Evolutionary conservation across 495 filamentous ascomycete species (phyloP).

Genomic region (Daldinia concentrica): DNA sequence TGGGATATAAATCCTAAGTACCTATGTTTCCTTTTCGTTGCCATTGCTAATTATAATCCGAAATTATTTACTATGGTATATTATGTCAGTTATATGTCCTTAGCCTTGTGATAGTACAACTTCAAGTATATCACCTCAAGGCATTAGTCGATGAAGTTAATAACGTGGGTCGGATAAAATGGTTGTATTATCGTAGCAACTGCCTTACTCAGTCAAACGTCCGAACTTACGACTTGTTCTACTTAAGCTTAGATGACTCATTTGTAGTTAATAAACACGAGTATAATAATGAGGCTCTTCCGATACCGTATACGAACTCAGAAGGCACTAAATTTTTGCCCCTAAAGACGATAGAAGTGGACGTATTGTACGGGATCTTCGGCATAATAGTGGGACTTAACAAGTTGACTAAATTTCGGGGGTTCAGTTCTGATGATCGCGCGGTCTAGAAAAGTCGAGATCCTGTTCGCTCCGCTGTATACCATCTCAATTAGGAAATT

Average conservation of each 20-base stretch:
- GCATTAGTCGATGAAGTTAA: neutral
- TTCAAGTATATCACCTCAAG: neutral
- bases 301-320: neutral
- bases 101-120: neutral
- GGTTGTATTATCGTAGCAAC: neutral
- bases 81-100: neutral
- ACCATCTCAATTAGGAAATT: neutral
- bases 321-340: neutral
- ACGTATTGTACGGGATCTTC: neutral
- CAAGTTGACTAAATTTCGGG: neutral
- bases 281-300: neutral
- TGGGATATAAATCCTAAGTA: no score
- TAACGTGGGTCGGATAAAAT: neutral
- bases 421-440: neutral
- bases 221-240: neutral
- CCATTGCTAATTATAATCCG: no score
- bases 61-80: no score
- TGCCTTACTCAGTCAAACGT: neutral
- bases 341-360: neutral
- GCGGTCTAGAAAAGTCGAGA: conserved; percentile 5
- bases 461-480: neutral
- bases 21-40: no score
- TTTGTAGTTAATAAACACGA: neutral
- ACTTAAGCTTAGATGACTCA: neutral
- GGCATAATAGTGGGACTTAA: neutral